A percentile compares a stretch with the other conserved stretches of the same genome.
Conservation (phyloP, 2,329 filamentous ascomycete genomes). For the Colletotrichum siamense region DNA sequence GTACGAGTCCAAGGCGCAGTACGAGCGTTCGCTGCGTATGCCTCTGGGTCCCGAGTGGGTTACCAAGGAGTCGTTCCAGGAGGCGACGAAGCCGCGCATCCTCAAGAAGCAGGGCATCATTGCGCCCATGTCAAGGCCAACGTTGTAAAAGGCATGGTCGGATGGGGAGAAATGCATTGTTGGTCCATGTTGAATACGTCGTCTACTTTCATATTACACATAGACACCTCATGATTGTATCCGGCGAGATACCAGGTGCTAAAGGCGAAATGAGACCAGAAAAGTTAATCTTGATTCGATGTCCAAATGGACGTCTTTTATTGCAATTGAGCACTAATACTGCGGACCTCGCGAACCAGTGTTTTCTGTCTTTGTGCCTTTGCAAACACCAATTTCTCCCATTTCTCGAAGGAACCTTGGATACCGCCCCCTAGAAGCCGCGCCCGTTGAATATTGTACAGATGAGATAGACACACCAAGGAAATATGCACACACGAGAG, state of each 20-base stretch:
- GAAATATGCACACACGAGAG: constrained; percentile 14
- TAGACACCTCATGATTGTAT: background rate
- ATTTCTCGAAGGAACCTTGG: background rate
- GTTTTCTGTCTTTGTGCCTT: background rate
- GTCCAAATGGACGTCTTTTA: background rate
- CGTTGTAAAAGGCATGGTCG: constrained; percentile 29
- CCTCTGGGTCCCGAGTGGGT: constrained; percentile 94
- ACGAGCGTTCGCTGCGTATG: constrained; percentile 85
- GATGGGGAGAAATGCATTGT: background rate
- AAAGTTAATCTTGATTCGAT: background rate
- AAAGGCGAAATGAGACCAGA: background rate
- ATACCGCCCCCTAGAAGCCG: background rate
- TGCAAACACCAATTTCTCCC: constrained; percentile 10
- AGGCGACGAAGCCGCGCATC: constrained; percentile 85
- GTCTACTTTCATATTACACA: background rate
- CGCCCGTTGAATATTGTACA: constrained; percentile 15
- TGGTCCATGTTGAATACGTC: background rate
- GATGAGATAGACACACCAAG: constrained; percentile 4
- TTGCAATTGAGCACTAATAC: background rate
- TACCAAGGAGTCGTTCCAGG: constrained; percentile 95
- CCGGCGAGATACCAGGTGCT: background rate
- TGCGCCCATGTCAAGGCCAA: constrained; percentile 83
- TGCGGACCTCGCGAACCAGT: background rate
- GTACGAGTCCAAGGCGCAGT: constrained; percentile 88
- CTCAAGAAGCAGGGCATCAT: constrained; percentile 92